These are phyloP conservation scores for Suzukiozyma palmioleophila DNA, from an alignment of 1,139 yeast genomes.

Conservation along the genomic window DNA sequence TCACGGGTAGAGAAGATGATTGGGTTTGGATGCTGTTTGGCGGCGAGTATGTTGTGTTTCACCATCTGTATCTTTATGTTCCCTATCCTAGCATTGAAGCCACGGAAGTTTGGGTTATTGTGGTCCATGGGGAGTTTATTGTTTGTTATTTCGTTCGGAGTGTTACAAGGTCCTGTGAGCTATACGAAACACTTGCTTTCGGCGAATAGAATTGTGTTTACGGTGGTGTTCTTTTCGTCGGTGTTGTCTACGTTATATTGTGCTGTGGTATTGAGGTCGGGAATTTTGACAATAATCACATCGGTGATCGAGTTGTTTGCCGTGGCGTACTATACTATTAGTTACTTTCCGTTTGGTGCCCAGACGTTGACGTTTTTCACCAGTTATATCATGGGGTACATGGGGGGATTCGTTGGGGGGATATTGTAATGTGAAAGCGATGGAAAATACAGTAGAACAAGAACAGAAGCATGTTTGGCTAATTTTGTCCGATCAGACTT, in stretches of 20 bases:
- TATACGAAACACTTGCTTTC: conserved; percentile 73
- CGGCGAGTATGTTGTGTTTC: conserved; percentile 77
- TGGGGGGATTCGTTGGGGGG: conserved; percentile 55
- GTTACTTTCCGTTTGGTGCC: conserved; percentile 95
- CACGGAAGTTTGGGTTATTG: conserved; percentile 81
- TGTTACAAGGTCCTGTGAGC: conserved; percentile 85
- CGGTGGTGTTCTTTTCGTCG: conserved; percentile 72
- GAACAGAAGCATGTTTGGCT: too few relatives aligned
- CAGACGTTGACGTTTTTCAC: conserved; percentile 81
- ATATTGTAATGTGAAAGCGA: conserved; percentile 17
- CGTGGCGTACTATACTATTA: conserved; percentile 79
- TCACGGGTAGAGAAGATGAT: conserved; percentile 77
- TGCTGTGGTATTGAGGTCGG: conserved; percentile 55
- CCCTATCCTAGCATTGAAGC: conserved; percentile 86
- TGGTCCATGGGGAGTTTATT: conserved; percentile 92
- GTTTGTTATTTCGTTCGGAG: conserved; percentile 86
- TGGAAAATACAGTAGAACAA: too few relatives aligned
- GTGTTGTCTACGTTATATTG: conserved; percentile 63
- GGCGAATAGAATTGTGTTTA: conserved; percentile 72
- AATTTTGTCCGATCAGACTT: too few relatives aligned
- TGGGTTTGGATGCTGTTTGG: conserved; percentile 72
- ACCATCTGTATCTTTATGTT: conserved; percentile 75
- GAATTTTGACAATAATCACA: conserved; percentile 71
- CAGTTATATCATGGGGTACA: conserved; percentile 72
- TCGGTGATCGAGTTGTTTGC: conserved; percentile 79